Base-by-base conservation (phyloP, 2,329 filamentous ascomycete genomes). In the Pseudogymnoascus sp. region DNA sequence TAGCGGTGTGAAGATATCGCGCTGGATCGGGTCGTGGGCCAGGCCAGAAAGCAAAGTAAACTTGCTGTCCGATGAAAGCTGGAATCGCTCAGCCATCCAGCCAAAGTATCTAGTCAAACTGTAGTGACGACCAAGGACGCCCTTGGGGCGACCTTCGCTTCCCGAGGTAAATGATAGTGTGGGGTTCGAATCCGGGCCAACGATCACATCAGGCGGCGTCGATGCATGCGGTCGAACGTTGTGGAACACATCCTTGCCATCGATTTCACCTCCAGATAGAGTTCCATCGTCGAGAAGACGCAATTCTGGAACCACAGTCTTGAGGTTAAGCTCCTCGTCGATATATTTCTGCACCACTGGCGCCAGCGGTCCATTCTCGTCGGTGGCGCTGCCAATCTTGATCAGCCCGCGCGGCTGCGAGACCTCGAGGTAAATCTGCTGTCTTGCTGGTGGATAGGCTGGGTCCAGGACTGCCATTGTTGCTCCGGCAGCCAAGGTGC, bases 41-140 rank as follows among this genome's bases (percentile, higher is more conserved):
- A 97, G 96, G 54, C 92, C 92, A 58, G 84, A 88, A 6, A 97
- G 80, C 78, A 92, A 86, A 2, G 92, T 91, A 71, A 96, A 97
- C 65, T 81, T 83, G 71, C 87, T 87, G 41, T 90, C 81, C 7
- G 85, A 80, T 0, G 84, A 86, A 57, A 95, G 79, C 58, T 84
- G 79, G 73, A 97, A 97, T 1, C 79, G 84, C 74, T 94, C 77
- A 0, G 90, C 85, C 93, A 97, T 97, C 92, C 92, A 97, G 17
- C 87, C 85, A 71, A 93, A 95, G 76, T 96, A 97, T 68, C 88
- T 86, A 1, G 91, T 84, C 64, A 97, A 78, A 59, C 85, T 89
- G 76, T 88, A 97, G 74, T 97, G 93, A 11, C 93, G 83, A 0
- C 93, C 92, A 61, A 86, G 81, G 10, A 97, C 93, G 67, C 91